Percentiles rank a stretch among this genome's conserved stretches.
These are phyloP conservation scores for Phialemonium atrogriseum DNA, from an alignment of 2,329 filamentous ascomycete genomes.

Conservation along the genomic window DNA sequence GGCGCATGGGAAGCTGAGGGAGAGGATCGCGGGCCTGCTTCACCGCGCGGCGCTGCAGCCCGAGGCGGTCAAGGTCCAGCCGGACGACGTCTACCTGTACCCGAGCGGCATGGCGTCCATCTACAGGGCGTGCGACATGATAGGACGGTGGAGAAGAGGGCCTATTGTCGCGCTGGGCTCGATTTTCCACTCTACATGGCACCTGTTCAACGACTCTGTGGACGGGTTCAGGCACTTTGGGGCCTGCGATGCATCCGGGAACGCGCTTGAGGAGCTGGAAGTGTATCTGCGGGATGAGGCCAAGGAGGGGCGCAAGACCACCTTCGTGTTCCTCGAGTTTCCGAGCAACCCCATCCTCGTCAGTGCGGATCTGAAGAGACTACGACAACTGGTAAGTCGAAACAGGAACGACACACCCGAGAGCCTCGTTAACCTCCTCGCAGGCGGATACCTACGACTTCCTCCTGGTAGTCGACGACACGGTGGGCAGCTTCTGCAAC, in stretches of 20 bases:
- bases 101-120: conserved; percentile 47
- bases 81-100: conserved; percentile 42
- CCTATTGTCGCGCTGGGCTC: conserved; percentile 38
- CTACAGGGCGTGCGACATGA: conserved; percentile 29
- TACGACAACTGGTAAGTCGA: conserved; percentile 31
- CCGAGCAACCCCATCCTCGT: conserved; percentile 37
- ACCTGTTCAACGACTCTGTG: conserved; percentile 35
- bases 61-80: conserved; percentile 15
- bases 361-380: conserved; percentile 28
- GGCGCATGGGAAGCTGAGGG: conserved; percentile 28
- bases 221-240: conserved; percentile 40
- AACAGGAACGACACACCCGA: no score
- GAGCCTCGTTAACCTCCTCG: conserved; percentile 11
- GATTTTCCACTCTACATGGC: conserved; percentile 41
- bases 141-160: conserved; percentile 24
- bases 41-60: conserved; percentile 28
- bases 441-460: conserved; percentile 33
- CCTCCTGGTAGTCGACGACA: conserved; percentile 39
- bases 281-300: conserved; percentile 32
- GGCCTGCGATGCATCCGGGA: conserved; percentile 27
- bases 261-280: conserved; percentile 33
- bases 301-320: conserved; percentile 27
- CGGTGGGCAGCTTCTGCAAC: conserved; percentile 37
- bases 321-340: conserved; percentile 41
- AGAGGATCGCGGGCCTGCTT: conserved; percentile 32